Evolutionary conservation across 768 basidiomycete species (phyloP), one percentile per base, ranked within the genome.

Genomic region (Leccinum aurantiacum): DNA sequence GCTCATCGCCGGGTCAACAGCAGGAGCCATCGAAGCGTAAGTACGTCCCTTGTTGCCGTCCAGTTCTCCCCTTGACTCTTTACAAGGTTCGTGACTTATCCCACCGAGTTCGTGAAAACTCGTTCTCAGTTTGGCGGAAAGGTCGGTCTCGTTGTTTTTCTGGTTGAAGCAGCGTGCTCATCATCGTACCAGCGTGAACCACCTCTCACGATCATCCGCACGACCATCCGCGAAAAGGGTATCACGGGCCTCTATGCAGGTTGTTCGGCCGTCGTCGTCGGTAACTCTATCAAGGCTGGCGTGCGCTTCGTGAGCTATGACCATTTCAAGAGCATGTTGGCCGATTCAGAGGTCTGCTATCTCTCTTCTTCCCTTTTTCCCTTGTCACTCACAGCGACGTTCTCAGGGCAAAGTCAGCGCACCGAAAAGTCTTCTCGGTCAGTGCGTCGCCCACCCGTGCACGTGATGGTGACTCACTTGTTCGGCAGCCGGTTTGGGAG

Each of bases 281-380:
- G 96, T 13, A 98, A 98, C 72, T 83, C 95, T 0, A 71, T 85
- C 65, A 99, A 99, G 78, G 97, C 97, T 1, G 97, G 95, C 4
- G 95, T 99, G 38, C 82, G 97, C 47, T 99, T 99, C 74, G 84
- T 97, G 58, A 90, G 87, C 65, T 99, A 99, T 75, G 95, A 98
- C 71, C 82, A 89, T 70, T 95, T 95, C 79, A 98, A 98, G 77
- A 76, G 79, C 29, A 74, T 87, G 67, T 72, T 99, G 49, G 91
- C 90, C 48, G 94, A 98, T 73, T 68, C 85, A 6, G 81, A 98
- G 79, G 95, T 94, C 24, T 7, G 6, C 17, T 9, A 27, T n/a
- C 5, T 41, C 13, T 48, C 27, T 44, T 14, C 4, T 15, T 5
- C 7, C 17, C 31, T 11, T 3, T 8, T 0, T 11, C 52, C n/a